Conservation (phyloP, 805 yeast species). For the Kazachstania martiniae region DNA sequence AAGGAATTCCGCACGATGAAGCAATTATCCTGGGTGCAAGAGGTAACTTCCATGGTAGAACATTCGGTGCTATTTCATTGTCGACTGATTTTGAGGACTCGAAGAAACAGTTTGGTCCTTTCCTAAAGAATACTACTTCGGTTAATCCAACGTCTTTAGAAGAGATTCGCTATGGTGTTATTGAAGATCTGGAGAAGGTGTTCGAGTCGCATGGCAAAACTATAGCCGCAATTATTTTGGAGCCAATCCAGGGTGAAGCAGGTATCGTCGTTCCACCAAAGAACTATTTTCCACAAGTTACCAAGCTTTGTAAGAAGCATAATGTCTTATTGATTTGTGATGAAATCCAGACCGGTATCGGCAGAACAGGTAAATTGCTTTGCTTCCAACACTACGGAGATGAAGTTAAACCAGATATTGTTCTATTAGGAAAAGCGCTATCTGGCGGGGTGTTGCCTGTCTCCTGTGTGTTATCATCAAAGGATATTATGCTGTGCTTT, state of each 20-base stretch:
- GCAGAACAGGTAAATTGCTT: constrained; percentile 89
- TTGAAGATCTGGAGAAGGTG: constrained; percentile 79
- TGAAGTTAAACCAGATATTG: constrained; percentile 75
- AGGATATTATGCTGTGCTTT: constrained; percentile 76
- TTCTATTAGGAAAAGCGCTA: constrained; percentile 86
- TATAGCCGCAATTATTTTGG: constrained; percentile 83
- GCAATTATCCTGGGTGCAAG: constrained; percentile 82
- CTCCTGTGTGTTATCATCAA: constrained; percentile 83
- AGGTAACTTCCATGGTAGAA: constrained; percentile 93
- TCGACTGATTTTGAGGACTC: constrained; percentile 88
- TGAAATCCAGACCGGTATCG: constrained; percentile 96
- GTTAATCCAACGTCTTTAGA: constrained; percentile 64
- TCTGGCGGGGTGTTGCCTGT: constrained; percentile 94
- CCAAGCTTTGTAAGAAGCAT: constrained; percentile 65
- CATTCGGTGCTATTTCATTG: constrained; percentile 90
- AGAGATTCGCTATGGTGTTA: constrained; percentile 64
- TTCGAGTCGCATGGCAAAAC: constrained; percentile 74
- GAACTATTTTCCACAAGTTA: constrained; percentile 66
- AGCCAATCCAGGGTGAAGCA: constrained; percentile 98
- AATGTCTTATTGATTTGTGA: constrained; percentile 88
- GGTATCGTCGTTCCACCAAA: constrained; percentile 91
- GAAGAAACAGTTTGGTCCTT: constrained; percentile 81
- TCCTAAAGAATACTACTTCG: constrained; percentile 74
- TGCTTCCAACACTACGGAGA: constrained; percentile 79
- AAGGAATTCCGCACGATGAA: constrained; percentile 71